Evolutionary conservation across 768 basidiomycete genomes (phyloP).

Genomic region (Coprinopsis cinerea): DNA sequence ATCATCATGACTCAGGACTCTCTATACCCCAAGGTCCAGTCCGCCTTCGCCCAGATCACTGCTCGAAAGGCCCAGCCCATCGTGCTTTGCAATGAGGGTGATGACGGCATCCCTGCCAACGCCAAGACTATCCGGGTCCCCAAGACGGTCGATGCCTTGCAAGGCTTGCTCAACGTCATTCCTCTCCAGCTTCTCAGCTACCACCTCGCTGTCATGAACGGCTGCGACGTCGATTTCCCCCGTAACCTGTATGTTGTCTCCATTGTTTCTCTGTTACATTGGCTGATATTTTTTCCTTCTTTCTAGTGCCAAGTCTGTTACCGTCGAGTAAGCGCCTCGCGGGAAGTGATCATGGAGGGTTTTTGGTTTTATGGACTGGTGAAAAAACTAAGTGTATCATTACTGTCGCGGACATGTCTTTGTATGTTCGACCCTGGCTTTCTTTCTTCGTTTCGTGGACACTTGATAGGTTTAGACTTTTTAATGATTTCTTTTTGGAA

Average conservation of each 20-base stretch:
- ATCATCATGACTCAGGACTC: constrained; percentile 99
- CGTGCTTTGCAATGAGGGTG: constrained; percentile 92
- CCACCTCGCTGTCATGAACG: constrained; percentile 92
- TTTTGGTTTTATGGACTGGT: not conserved
- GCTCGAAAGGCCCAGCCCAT: constrained; percentile 95
- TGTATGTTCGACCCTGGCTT: not conserved
- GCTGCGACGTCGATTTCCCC: constrained; percentile 98
- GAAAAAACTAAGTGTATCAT: not conserved
- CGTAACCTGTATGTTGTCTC: constrained; percentile 72
- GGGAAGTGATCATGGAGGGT: not conserved
- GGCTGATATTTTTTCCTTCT: constrained; percentile 11
- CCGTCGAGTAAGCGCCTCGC: constrained; percentile 47
- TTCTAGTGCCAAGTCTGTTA: constrained; percentile 77
- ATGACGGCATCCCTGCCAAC: constrained; percentile 66
- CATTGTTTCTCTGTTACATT: constrained; percentile 5
- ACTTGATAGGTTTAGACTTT: no score
- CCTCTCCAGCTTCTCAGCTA: constrained; percentile 95
- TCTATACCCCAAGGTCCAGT: constrained; percentile 96
- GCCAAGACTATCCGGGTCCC: constrained; percentile 92
- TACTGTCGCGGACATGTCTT: not conserved
- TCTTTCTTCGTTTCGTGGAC: not conserved
- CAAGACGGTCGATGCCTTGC: constrained; percentile 88
- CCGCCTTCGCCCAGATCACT: constrained; percentile 93
- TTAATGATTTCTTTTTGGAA: no score
- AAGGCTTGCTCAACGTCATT: constrained; percentile 94